Base-by-base conservation (phyloP, 176 grass and related monocot species). In the Paspalum vaginatum region DNA sequence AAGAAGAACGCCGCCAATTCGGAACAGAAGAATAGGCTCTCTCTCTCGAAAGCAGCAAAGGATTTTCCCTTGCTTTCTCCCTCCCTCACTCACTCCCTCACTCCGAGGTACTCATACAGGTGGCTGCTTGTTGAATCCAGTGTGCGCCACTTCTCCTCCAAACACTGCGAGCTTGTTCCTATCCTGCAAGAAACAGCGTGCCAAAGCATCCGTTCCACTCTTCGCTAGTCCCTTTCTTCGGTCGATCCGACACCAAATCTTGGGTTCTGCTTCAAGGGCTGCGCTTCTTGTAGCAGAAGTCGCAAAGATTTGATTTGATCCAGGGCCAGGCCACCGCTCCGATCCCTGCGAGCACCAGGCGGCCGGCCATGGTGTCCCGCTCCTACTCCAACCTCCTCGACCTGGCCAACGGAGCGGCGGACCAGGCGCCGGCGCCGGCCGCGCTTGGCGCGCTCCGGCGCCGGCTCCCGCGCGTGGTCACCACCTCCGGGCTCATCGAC, bases 341-440 rank as follows among this genome's bases (percentile, higher is more conserved):
- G 79, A 81, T 81, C 61, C 44, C 51, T 13, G 27, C 41, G 21
- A 22, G 43, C 74, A 44, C 38, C 2, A 40, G 62, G 7, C 15
- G 44, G 47, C 61, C n/a, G 13, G 64, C 62, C 77, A 98, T 98
- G 95, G 89, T 87, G 73, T 98, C 92, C 5, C 89, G 90, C 76
- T 98, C 95, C 49, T 98, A 98, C 76, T 83, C 87, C 74, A 98
- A 98, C 74, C 87, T 98, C 26, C 86, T 98, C 5, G 95, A 98
- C 81, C 87, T 98, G 62, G 92, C 88, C 47, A 92, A 89, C 5
- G 95, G 95, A 37, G 92, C 93, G 60, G 66, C 87, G 4, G 95
- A 93, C 73, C 92, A 92, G 90, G 75, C 85, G 0, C 81, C 89
- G 22, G 52, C 83, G 4, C 27, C 83, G 18, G 49, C 91, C 2